phyloP scores from a whole-genome alignment of 371 early-diverging fungal species.

The Syncephalis fuscata region DNA sequence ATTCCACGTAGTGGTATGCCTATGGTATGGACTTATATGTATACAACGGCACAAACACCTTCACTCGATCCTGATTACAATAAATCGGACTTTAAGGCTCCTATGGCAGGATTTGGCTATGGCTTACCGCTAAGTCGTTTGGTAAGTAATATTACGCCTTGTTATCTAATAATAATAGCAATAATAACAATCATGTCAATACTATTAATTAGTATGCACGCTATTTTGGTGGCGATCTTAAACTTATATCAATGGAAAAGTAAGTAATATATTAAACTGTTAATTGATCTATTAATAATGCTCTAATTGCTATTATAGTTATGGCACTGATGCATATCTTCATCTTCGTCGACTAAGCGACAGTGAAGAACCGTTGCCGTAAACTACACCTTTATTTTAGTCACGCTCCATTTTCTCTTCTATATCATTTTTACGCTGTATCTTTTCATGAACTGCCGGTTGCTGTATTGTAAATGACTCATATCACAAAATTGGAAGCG shows the following conservation, averaged over 20 bases:
- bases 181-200: no score
- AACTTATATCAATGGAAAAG: conserved; percentile 92
- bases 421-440: no score
- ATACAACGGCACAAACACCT: conserved; percentile 88
- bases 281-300: not conserved
- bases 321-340: conserved; percentile 91
- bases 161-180: no score
- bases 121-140: conserved; percentile 81
- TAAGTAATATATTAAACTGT: conserved; percentile 17
- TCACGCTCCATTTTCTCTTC: not conserved
- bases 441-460: no score
- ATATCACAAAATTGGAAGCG: no score
- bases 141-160: conserved; percentile 14
- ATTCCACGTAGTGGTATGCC: conserved; percentile 81
- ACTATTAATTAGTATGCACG: conserved; percentile 61
- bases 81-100: conserved; percentile 85
- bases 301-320: conserved; percentile 17
- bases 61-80: conserved; percentile 66
- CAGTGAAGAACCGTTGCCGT: conserved; percentile 72
- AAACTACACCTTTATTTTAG: not conserved
- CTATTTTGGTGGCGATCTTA: conserved; percentile 92
- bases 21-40: conserved; percentile 94
- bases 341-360: conserved; percentile 83
- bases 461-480: no score
- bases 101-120: conserved; percentile 96